Base-by-base conservation (phyloP, 208 protist genomes). In the Crithidia expoeki region DNA sequence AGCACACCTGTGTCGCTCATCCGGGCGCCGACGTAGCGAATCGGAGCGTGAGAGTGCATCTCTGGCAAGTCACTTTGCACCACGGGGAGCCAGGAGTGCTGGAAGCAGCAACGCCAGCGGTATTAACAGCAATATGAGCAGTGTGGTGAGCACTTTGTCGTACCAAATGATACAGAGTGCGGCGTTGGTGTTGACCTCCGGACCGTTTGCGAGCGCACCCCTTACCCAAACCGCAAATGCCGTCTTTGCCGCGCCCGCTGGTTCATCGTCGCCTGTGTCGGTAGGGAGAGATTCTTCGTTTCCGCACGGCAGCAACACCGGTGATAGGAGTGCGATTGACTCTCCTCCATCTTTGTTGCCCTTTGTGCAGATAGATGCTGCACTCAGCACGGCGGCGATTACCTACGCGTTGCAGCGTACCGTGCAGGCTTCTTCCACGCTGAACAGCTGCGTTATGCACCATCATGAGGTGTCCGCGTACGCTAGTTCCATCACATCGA, bases 1-100 rank as follows among this genome's bases (percentile, higher is more conserved):
- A 11, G 72, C 68, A 12, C 72, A 77, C n/a, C 36, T 77, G 14
- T 77, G 72, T 27, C 63, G 72, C 32, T 77, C 72, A 4, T 42
- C 57, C 14, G 47, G 50, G 16, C 72, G 72, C 2, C 63, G 64
- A 9, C 64, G 56, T 21, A 56, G 50, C 40, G 30, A 32, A 17
- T 51, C 23, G 30, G 70, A 19, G 23, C 40, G 36, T 25, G 42
- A 49, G 4, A 21, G 16, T 3, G 42, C 42, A 4, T 9, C 42
- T 17, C 16, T 19, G 42, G 42, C 42, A 4, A n/a, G 42, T 47
- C 42, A 17, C 42, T n/a, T 47, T 17, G 12, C 42, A 5, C n/a
- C 42, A 47, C 42, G 42, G 12, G 42, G 42, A 16, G 36, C 10
- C 36, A 12, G 10, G 36, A 16, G n/a, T n/a, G n/a, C n/a, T n/a